A percentile compares a stretch with the other conserved stretches of the same genome.
Evolutionary conservation across 2,329 filamentous ascomycete genomes (phyloP).

Genomic region (Pseudogymnoascus sp.): DNA sequence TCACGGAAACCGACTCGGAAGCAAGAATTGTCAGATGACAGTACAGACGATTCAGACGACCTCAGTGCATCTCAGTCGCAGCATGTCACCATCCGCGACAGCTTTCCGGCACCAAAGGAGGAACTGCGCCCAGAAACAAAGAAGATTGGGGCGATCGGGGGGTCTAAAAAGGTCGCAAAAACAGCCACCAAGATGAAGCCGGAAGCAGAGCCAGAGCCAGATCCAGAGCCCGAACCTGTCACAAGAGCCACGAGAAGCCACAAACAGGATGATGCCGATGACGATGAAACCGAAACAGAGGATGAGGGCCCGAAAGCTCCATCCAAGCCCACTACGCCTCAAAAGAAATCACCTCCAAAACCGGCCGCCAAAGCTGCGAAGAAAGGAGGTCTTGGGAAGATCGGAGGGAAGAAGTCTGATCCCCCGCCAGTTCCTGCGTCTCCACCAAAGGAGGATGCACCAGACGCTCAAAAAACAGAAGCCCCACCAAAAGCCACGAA

Average conservation of each 20-base stretch:
- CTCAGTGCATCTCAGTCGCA: conserved; percentile 24
- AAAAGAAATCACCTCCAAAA: neutral
- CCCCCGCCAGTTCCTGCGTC: conserved; percentile 1
- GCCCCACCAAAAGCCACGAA: conserved; percentile 14
- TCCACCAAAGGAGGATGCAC: neutral
- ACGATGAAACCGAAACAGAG: neutral
- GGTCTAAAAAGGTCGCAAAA: conserved; percentile 16
- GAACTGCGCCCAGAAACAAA: conserved; percentile 10
- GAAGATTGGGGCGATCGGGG: conserved; percentile 13
- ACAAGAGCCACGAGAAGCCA: neutral
- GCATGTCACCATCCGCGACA: conserved; percentile 24
- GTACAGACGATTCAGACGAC: conserved; percentile 22
- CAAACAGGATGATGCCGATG: neutral
- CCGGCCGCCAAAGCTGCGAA: conserved; percentile 13
- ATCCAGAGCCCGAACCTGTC: conserved; percentile 2
- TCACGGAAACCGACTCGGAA: neutral
- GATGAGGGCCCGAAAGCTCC: neutral
- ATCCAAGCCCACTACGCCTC: neutral
- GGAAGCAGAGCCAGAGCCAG: conserved; percentile 3
- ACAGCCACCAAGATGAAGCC: conserved; percentile 19
- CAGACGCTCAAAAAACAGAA: conserved; percentile 7
- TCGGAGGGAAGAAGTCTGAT: conserved; percentile 24
- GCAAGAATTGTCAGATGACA: conserved; percentile 13
- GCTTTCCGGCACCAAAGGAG: conserved; percentile 20
- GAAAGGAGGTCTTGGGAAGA: conserved; percentile 22